A percentile compares a stretch with the other conserved stretches of the same genome.
phyloP scores from a whole-genome alignment of 768 basidiomycete genomes.

The Filobasidium floriforme region DNA sequence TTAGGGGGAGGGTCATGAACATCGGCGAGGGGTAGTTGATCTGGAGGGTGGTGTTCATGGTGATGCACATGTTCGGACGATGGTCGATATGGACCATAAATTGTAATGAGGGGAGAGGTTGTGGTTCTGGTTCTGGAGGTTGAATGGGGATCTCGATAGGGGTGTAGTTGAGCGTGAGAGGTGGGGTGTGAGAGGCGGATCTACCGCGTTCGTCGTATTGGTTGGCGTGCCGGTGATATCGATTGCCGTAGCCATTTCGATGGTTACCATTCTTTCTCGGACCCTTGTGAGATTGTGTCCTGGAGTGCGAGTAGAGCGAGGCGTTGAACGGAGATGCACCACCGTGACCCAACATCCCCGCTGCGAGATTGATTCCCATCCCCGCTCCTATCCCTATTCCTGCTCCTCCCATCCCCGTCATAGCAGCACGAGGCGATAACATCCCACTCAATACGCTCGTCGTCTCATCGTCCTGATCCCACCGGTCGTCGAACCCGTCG shows the following conservation, averaged over 20 bases:
- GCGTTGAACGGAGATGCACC: slow-evolving; percentile 16
- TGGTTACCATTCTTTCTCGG: not conserved
- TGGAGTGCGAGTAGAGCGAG: slow-evolving; percentile 15
- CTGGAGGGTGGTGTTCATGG: slow-evolving; percentile 80
- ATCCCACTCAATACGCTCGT: slow-evolving; percentile 24
- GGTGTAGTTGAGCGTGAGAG: slow-evolving; percentile 19
- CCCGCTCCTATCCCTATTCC: slow-evolving; percentile 21
- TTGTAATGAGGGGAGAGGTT: slow-evolving; percentile 60
- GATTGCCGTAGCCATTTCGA: not conserved
- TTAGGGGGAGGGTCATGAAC: slow-evolving; percentile 96
- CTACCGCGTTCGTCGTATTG: slow-evolving; percentile 16
- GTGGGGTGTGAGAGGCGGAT: slow-evolving; percentile 28
- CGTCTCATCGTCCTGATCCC: slow-evolving; percentile 18
- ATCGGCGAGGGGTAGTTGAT: slow-evolving; percentile 94
- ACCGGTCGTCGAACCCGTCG: slow-evolving; percentile 4
- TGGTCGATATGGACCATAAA: slow-evolving; percentile 77
- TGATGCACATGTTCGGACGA: slow-evolving; percentile 79
- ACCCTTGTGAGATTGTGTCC: slow-evolving; percentile 9
- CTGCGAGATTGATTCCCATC: slow-evolving; percentile 20
- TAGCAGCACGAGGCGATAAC: slow-evolving; percentile 15
- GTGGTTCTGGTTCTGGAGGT: slow-evolving; percentile 42
- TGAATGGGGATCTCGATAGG: slow-evolving; percentile 28
- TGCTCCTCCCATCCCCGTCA: slow-evolving; percentile 16
- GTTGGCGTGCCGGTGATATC: slow-evolving; percentile 21
- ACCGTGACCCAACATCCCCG: not conserved